These are phyloP conservation scores for Triadica sebifera DNA, from an alignment of 345 rosid genomes.

Conservation along the genomic window DNA sequence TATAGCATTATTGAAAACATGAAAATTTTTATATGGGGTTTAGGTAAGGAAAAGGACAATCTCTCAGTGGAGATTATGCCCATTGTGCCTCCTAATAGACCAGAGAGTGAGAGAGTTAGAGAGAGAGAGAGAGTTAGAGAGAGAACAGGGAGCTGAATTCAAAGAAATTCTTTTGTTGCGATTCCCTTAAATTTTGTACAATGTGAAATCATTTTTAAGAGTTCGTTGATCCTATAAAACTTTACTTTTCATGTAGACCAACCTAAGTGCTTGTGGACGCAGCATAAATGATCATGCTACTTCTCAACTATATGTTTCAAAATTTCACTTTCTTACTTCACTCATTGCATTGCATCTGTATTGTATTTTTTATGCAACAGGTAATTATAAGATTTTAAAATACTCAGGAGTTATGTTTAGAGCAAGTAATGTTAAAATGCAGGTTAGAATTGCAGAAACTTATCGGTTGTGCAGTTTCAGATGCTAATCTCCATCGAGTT, in stretches of 20 bases:
- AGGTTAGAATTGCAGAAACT: constrained; percentile 73
- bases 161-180: neutral
- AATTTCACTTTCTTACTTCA: neutral
- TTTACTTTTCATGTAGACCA: neutral
- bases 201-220: neutral
- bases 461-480: constrained; percentile 61
- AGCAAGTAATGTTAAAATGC: constrained; percentile 23
- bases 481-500: constrained; percentile 48
- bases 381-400: neutral
- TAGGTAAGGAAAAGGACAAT: no score
- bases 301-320: neutral
- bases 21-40: neutral
- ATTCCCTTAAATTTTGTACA: neutral
- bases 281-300: neutral
- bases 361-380: neutral
- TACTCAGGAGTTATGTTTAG: neutral
- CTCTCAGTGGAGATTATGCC: no score
- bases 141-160: neutral
- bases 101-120: no score
- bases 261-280: neutral
- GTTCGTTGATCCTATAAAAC: no score
- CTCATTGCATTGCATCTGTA: neutral
- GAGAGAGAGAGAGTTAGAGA: neutral
- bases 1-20: neutral
- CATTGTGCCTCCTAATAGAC: no score